Conservation (phyloP, 805 yeast species). For the Candida saitoana region DNA sequence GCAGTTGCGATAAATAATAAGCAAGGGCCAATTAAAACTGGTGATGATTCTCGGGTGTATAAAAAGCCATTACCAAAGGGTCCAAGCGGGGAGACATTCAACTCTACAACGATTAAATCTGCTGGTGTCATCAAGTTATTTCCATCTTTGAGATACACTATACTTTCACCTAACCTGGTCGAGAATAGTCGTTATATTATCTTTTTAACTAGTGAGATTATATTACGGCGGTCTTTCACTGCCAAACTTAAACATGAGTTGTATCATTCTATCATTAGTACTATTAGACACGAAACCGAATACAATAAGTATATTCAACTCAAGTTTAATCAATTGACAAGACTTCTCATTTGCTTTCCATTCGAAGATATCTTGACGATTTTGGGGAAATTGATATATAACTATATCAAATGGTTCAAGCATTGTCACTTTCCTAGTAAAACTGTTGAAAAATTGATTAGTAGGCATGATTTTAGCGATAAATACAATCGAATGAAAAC, state of each 20-base stretch:
- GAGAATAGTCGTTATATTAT: not conserved
- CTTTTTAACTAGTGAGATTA: not conserved
- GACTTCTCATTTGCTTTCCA: not conserved
- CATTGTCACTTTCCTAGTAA: not conserved
- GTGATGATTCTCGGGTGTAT: too few relatives aligned
- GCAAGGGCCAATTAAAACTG: too few relatives aligned
- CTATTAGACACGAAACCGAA: not conserved
- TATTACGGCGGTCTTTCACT: not conserved
- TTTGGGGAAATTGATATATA: conserved; percentile 1
- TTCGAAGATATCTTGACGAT: not conserved
- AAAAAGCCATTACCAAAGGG: not conserved
- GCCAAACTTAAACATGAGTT: not conserved
- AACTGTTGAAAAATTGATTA: not conserved
- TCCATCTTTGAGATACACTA: not conserved
- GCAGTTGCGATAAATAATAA: not conserved
- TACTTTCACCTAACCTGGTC: not conserved
- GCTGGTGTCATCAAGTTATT: not conserved
- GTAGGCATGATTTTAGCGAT: not conserved
- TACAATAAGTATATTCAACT: not conserved
- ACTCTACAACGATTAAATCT: not conserved
- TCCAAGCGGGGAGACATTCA: not conserved
- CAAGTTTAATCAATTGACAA: not conserved
- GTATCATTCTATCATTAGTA: not conserved
- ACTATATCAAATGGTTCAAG: not conserved
- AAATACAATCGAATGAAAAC: not conserved